phyloP scores from a whole-genome alignment of 768 basidiomycete genomes.

The Harrya chromipes region DNA sequence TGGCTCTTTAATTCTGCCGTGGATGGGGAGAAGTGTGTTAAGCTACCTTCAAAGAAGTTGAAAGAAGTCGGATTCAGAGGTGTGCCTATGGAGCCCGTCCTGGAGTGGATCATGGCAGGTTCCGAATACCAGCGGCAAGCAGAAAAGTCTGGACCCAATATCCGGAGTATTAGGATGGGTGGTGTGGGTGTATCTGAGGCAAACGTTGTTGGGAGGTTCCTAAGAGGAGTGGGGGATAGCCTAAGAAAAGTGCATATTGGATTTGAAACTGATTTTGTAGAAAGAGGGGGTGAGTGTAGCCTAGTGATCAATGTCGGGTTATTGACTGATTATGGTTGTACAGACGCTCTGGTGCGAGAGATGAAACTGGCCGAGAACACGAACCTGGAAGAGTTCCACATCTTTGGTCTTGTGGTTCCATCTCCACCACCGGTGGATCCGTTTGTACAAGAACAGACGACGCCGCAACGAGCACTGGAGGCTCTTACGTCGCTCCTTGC shows the following conservation, averaged over 20 bases:
- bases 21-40: slow-evolving; percentile 9
- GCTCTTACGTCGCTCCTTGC: slow-evolving; percentile 27
- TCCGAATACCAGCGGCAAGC: slow-evolving; percentile 10
- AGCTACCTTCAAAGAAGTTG: slow-evolving; percentile 18
- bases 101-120: slow-evolving; percentile 29
- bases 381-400: slow-evolving; percentile 28
- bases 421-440: slow-evolving; percentile 27
- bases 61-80: slow-evolving; percentile 27
- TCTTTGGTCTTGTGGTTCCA: slow-evolving; percentile 32
- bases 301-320: no score
- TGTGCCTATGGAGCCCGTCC: slow-evolving; percentile 22
- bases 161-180: slow-evolving; percentile 27
- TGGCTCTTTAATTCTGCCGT: slow-evolving; percentile 8
- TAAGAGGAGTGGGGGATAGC: slow-evolving; percentile 18
- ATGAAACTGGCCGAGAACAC: slow-evolving; percentile 26
- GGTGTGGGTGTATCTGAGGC: slow-evolving; percentile 27
- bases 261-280: slow-evolving; percentile 30
- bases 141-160: slow-evolving; percentile 8
- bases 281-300: slow-evolving; percentile 26
- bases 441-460: slow-evolving; percentile 13
- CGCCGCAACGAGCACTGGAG: slow-evolving; percentile 14
- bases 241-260: slow-evolving; percentile 28
- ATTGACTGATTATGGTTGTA: slow-evolving; percentile 8
- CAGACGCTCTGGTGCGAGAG: slow-evolving; percentile 27
- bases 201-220: slow-evolving; percentile 24